Base-by-base conservation (phyloP, 2,329 filamentous ascomycete species). In the Blastomyces parvus region DNA sequence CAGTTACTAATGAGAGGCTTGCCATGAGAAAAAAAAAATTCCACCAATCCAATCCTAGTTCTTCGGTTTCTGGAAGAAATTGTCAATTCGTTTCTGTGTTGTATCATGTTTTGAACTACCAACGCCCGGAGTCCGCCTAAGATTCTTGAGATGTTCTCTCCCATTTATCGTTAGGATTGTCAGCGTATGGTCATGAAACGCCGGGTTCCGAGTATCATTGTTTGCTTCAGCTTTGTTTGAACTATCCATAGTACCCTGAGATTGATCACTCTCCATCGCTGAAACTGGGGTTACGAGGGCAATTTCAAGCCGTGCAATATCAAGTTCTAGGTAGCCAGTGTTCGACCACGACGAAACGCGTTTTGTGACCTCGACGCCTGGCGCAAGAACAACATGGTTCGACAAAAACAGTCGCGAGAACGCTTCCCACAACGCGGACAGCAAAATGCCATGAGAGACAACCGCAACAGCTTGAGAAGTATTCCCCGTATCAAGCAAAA, bases 381-480 rank as follows among this genome's bases (percentile, higher is more conserved):
- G 70, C 5, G 73, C 74, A 33, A 84, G 68, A 0, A 71, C 69
- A 7, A 85, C 74, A 66, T 76, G 80, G 57, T 74, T 74, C 14
- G 74, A 70, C 1, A 78, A 74, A 64, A 90, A 82, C 2, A 83
- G 80, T 14, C 78, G 75, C 8, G 88, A 76, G 17, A 96, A 73
- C 14, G 82, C 80, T 62, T 82, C 81, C 81, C 88, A 87, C 0
- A 96, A 74, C 40, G 85, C 81, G 1, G 84, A 85, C 2, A 96
- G 82, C 50, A 96, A 85, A 65, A 96, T 87, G 19, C 92, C 91
- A 70, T 97, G 92, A 1, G 91, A 88, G 3, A 96, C 88, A 17
- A 96, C 77, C 1, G 85, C 86, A 14, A 91, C 77, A 1, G 79
- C 76, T 7, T 73, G 70, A 13, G 79, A 73, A 11, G 69, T 64